A percentile compares a stretch with the other conserved stretches of the same genome.
Evolutionary conservation across 495 filamentous ascomycete genomes (phyloP).

Genomic region (Xanthoparmelia taractica): DNA sequence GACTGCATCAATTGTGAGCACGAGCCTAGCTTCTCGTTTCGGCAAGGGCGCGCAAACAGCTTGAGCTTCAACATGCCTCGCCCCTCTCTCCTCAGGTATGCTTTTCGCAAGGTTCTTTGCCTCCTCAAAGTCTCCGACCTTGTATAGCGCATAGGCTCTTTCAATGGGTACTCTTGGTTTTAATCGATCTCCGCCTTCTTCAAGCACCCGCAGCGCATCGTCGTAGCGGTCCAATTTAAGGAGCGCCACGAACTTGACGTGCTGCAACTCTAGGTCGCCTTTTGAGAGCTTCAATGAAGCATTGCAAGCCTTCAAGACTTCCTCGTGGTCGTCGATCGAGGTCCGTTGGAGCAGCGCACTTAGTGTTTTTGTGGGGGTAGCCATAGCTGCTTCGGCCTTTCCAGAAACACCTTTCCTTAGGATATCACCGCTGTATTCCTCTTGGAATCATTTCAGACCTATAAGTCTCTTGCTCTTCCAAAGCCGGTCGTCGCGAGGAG

Average conservation of each 20-base stretch:
- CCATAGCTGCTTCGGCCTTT: constrained; percentile 26
- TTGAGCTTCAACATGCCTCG: constrained; percentile 82
- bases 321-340: constrained; percentile 67
- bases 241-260: constrained; percentile 75
- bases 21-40: constrained; percentile 4
- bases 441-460: neutral
- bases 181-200: constrained; percentile 59
- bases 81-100: constrained; percentile 48
- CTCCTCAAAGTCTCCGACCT: constrained; percentile 63
- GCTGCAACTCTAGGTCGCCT: constrained; percentile 58
- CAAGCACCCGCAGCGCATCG: constrained; percentile 72
- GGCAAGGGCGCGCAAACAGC: constrained; percentile 46
- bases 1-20: constrained; percentile 37
- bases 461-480: neutral
- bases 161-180: constrained; percentile 63
- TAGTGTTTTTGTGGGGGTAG: constrained; percentile 42
- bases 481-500: neutral
- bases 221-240: constrained; percentile 91
- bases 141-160: constrained; percentile 89
- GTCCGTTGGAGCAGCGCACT: constrained; percentile 48
- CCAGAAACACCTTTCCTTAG: neutral
- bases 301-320: constrained; percentile 64
- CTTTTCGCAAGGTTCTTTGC: constrained; percentile 54
- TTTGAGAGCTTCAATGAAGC: constrained; percentile 55
- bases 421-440: neutral